A percentile compares a stretch with the other conserved stretches of the same genome.
Evolutionary conservation across 192 early-diverging fungal species (phyloP).

Genomic region (Coemansia sp.): DNA sequence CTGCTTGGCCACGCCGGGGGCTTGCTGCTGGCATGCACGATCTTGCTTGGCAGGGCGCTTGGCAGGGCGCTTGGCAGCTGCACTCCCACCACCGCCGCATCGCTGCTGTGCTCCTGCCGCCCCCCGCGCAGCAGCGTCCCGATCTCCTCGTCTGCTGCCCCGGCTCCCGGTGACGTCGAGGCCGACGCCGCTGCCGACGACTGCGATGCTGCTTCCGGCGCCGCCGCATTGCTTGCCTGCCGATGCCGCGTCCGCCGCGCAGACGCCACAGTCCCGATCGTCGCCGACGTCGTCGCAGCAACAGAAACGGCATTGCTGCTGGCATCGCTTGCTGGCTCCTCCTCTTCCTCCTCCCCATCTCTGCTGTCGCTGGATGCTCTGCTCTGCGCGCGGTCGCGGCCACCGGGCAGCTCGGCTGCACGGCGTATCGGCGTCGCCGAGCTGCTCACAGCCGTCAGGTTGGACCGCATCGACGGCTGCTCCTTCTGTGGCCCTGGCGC

Average conservation of each 20-base stretch:
- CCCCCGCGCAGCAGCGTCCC: constrained; percentile 14
- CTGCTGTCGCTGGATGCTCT: constrained; percentile 13
- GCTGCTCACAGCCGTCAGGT: constrained; percentile 24
- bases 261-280: constrained; percentile 34
- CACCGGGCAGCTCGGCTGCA: constrained; percentile 19
- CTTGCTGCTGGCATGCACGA: background rate
- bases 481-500: constrained; percentile 36
- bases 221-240: background rate
- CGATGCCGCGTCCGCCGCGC: constrained; percentile 19
- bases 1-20: background rate
- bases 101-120: constrained; percentile 10
- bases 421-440: constrained; percentile 22
- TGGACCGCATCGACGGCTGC: constrained; percentile 43
- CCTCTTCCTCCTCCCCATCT: too few relatives aligned
- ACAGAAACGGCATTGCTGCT: constrained; percentile 20
- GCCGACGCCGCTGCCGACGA: background rate
- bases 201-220: background rate
- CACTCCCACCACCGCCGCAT: background rate
- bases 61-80: background rate
- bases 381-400: constrained; percentile 3
- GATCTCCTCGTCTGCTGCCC: constrained; percentile 8
- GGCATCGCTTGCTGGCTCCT: constrained; percentile 13
- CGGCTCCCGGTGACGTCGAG: constrained; percentile 2
- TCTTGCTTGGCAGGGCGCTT: background rate
- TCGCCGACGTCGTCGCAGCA: constrained; percentile 41